A percentile compares a stretch with the other conserved stretches of the same genome.
These are phyloP conservation scores for Alternaria longipes DNA, from an alignment of 2,329 filamentous ascomycete species.

Conservation along the genomic window DNA sequence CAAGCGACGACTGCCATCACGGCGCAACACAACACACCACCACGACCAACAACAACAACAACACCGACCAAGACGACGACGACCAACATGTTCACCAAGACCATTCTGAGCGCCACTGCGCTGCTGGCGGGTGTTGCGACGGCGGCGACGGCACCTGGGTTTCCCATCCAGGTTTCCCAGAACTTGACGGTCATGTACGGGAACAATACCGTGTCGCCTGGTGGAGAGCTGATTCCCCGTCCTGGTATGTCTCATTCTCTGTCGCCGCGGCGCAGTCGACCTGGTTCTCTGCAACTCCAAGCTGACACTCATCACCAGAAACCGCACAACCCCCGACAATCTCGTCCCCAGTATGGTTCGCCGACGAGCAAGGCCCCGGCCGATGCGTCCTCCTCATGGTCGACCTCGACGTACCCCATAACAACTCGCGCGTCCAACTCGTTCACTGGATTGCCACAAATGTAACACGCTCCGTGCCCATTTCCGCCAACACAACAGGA, in stretches of 20 bases:
- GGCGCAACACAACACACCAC: background rate
- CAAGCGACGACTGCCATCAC: background rate
- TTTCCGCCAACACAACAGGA: slow-evolving; percentile 11
- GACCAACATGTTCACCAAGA: slow-evolving; percentile 27
- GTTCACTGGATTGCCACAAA: slow-evolving; percentile 46
- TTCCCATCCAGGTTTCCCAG: slow-evolving; percentile 32
- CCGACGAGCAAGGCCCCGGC: slow-evolving; percentile 15
- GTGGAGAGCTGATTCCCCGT: slow-evolving; percentile 45
- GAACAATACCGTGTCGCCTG: slow-evolving; percentile 44
- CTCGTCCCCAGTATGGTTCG: slow-evolving; percentile 27
- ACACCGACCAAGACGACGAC: background rate
- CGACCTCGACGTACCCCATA: slow-evolving; percentile 46
- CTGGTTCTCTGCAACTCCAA: background rate
- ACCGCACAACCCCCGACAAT: slow-evolving; percentile 38
- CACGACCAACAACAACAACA: background rate
- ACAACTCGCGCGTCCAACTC: slow-evolving; percentile 41
- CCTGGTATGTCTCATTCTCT: slow-evolving; percentile 28
- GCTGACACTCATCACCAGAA: slow-evolving; percentile 28
- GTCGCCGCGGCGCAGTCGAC: background rate
- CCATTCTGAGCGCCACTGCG: slow-evolving; percentile 20
- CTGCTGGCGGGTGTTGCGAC: slow-evolving; percentile 23
- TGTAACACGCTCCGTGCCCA: slow-evolving; percentile 26
- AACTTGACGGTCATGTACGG: slow-evolving; percentile 40
- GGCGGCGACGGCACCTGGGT: slow-evolving; percentile 42
- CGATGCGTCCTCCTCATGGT: slow-evolving; percentile 41